Conservation (phyloP, 768 basidiomycete genomes). For the Dentipellis sp. region DNA sequence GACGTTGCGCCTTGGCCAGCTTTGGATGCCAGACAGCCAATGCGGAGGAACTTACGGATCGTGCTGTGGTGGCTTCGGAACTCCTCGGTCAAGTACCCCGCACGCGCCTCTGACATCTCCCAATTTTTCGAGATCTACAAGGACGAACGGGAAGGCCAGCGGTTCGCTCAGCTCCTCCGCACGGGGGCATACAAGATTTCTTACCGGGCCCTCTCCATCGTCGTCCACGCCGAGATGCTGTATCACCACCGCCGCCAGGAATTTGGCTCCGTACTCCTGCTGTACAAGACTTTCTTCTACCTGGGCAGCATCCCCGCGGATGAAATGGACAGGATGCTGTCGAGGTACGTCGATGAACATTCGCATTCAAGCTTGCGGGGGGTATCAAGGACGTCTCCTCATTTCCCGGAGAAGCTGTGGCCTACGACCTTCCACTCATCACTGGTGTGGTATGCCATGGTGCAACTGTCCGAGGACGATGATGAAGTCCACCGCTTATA, state of each 20-base stretch:
- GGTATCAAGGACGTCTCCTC: slow-evolving; percentile 14
- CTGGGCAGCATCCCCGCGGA: slow-evolving; percentile 40
- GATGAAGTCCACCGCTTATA: slow-evolving; percentile 31
- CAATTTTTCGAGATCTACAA: slow-evolving; percentile 13
- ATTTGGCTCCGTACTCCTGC: slow-evolving; percentile 12
- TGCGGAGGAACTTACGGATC: not conserved
- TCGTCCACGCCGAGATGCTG: slow-evolving; percentile 19
- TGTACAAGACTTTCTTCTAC: slow-evolving; percentile 45
- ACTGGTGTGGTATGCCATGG: slow-evolving; percentile 26
- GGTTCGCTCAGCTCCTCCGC: slow-evolving; percentile 1
- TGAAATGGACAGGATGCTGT: not conserved
- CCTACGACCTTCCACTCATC: slow-evolving; percentile 24
- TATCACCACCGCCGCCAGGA: slow-evolving; percentile 11
- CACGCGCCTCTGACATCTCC: slow-evolving; percentile 1
- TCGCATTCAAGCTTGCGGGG: not conserved
- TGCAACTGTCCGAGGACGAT: slow-evolving; percentile 14
- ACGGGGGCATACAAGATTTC: slow-evolving; percentile 5
- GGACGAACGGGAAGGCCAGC: not conserved
- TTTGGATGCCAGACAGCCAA: not conserved
- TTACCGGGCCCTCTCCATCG: not conserved
- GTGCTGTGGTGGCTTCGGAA: slow-evolving; percentile 5
- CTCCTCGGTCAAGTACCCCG: not conserved
- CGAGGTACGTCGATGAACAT: slow-evolving; percentile 1
- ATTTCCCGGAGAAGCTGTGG: slow-evolving; percentile 20
- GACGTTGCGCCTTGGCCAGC: not conserved